Percentiles rank a stretch among this genome's conserved stretches.
phyloP scores from a whole-genome alignment of 2,329 filamentous ascomycete genomes.

The Dactylellina sp. region DNA sequence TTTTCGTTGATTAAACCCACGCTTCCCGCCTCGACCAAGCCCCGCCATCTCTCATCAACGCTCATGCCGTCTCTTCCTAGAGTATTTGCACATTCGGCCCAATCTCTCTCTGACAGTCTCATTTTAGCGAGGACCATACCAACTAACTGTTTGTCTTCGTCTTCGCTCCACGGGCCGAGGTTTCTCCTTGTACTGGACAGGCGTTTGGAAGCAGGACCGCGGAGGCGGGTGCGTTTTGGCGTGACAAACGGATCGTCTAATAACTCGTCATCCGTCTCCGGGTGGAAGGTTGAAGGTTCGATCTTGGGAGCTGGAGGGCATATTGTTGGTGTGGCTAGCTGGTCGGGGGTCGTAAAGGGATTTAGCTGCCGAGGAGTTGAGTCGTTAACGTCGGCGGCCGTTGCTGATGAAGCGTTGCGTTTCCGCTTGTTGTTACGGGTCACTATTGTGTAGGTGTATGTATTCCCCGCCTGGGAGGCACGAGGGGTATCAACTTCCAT shows the following conservation, averaged over 20 bases:
- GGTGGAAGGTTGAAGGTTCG: constrained; percentile 47
- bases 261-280: constrained; percentile 47
- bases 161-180: constrained; percentile 68
- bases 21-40: constrained; percentile 67
- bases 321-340: constrained; percentile 27
- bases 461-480: constrained; percentile 27
- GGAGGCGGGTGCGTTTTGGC: constrained; percentile 48
- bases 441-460: constrained; percentile 55
- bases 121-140: constrained; percentile 76
- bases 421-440: constrained; percentile 56
- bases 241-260: constrained; percentile 55
- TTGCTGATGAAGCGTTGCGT: constrained; percentile 28
- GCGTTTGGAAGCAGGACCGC: constrained; percentile 50
- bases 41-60: constrained; percentile 73
- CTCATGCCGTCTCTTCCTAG: constrained; percentile 71
- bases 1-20: constrained; percentile 55
- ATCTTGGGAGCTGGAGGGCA: constrained; percentile 51
- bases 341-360: constrained; percentile 43
- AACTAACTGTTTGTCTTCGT: constrained; percentile 75
- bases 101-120: constrained; percentile 73
- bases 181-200: constrained; percentile 40
- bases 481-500: constrained; percentile 38
- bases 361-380: constrained; percentile 35
- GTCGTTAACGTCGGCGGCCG: constrained; percentile 4
- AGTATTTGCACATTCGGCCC: constrained; percentile 75